Evolutionary conservation across 352 stramenopile species (phyloP).

Genomic region (Globisporangium cystogenes): DNA sequence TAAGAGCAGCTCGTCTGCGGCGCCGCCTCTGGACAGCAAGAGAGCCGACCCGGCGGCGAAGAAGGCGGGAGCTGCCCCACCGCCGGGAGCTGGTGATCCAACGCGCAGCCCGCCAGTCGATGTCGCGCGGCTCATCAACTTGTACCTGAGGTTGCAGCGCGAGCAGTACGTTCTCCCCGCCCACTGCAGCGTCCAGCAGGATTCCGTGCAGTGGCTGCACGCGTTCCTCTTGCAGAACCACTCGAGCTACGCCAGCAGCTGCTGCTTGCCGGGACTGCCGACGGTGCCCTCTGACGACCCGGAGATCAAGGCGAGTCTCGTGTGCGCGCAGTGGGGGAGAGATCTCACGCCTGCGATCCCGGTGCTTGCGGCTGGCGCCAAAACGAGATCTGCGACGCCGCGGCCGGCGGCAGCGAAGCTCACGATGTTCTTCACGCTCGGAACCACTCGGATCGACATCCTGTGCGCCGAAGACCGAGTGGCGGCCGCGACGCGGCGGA

Average conservation of each 20-base stretch:
- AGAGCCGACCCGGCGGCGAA: constrained; percentile 2
- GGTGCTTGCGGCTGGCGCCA: background rate
- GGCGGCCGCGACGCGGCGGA: constrained; percentile 16
- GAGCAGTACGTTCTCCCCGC: constrained; percentile 38
- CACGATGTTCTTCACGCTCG: constrained; percentile 60
- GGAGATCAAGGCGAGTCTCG: constrained; percentile 51
- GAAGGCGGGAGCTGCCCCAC: constrained; percentile 5
- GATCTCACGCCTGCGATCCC: constrained; percentile 47
- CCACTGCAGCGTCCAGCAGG: constrained; percentile 23
- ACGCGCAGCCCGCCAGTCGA: constrained; percentile 8
- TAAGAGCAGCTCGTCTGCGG: background rate
- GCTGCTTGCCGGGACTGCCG: constrained; percentile 43
- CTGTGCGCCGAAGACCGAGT: constrained; percentile 13
- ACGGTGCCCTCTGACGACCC: constrained; percentile 36
- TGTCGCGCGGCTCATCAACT: constrained; percentile 41
- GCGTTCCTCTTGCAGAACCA: constrained; percentile 54
- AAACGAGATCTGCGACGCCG: background rate
- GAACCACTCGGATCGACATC: constrained; percentile 36
- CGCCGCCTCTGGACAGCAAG: background rate
- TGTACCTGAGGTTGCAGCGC: constrained; percentile 45
- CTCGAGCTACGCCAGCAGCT: constrained; percentile 42
- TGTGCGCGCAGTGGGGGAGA: constrained; percentile 53
- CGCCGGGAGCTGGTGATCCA: constrained; percentile 1
- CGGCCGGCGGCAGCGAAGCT: constrained; percentile 3
- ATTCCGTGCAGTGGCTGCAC: constrained; percentile 36